A percentile compares a stretch with the other conserved stretches of the same genome.
Conservation (phyloP, 2,329 filamentous ascomycete species). For the Penicillium sp. region DNA sequence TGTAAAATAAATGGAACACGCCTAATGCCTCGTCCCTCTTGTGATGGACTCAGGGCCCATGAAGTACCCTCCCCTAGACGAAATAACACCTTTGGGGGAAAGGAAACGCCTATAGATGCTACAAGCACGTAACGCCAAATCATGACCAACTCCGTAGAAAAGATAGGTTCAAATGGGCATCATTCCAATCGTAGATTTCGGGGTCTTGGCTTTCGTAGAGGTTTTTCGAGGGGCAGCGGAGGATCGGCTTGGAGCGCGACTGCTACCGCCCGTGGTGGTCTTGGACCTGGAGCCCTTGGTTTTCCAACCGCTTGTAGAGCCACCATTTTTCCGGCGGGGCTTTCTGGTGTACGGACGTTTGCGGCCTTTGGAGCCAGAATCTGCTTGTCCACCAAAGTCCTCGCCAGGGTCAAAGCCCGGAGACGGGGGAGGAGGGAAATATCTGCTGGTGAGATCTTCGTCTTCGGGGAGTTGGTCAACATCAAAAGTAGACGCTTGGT, state of each 20-base stretch:
- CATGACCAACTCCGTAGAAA: slow-evolving; percentile 9
- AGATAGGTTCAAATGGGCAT: slow-evolving; percentile 36
- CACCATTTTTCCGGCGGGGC: slow-evolving; percentile 27
- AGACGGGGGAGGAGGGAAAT: slow-evolving; percentile 30
- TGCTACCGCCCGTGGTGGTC: slow-evolving; percentile 15
- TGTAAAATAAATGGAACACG: not conserved
- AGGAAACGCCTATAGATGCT: slow-evolving; percentile 23
- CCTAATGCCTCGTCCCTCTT: not conserved
- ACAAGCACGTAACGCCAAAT: slow-evolving; percentile 10
- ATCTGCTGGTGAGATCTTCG: slow-evolving; percentile 33
- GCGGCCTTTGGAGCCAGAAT: slow-evolving; percentile 22
- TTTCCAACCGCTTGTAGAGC: slow-evolving; percentile 22
- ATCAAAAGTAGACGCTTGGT: slow-evolving; percentile 26
- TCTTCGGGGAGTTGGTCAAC: slow-evolving; percentile 21
- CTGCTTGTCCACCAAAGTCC: slow-evolving; percentile 19
- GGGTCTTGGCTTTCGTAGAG: slow-evolving; percentile 22
- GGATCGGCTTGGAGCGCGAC: slow-evolving; percentile 20
- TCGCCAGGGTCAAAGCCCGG: slow-evolving; percentile 24
- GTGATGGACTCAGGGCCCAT: not conserved
- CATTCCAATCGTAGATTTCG: slow-evolving; percentile 37
- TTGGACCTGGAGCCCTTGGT: slow-evolving; percentile 26
- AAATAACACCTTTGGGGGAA: not conserved
- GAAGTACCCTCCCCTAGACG: not conserved
- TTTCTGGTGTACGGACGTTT: slow-evolving; percentile 29
- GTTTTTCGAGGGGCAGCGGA: slow-evolving; percentile 24